A percentile compares a stretch with the other conserved stretches of the same genome.
Evolutionary conservation across 2,329 filamentous ascomycete genomes (phyloP).

Genomic region (Diaporthe longicolla): DNA sequence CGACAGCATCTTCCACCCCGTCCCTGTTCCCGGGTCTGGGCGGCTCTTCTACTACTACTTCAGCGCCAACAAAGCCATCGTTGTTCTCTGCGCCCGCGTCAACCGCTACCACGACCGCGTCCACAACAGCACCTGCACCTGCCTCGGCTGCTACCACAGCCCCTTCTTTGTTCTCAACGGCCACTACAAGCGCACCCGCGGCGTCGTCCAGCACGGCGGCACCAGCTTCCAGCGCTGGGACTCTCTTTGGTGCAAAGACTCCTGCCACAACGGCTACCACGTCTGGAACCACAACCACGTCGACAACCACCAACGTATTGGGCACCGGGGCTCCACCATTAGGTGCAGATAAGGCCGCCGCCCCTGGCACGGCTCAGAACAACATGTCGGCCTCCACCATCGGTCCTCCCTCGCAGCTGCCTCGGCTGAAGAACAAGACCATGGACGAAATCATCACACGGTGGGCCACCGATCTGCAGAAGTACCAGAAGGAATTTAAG

Average conservation of each 20-base stretch:
- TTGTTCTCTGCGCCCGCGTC: conserved; percentile 49
- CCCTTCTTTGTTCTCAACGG: conserved; percentile 28
- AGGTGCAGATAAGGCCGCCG: conserved; percentile 45
- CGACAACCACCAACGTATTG: conserved; percentile 11
- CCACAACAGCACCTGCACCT: conserved; percentile 41
- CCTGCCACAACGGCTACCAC: conserved; percentile 41
- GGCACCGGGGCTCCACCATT: conserved; percentile 27
- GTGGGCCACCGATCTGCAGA: conserved; percentile 94
- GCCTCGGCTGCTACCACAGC: conserved; percentile 31
- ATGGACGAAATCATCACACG: conserved; percentile 99
- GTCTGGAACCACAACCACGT: conserved; percentile 44
- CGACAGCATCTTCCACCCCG: conserved; percentile 43
- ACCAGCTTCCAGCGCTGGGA: conserved; percentile 29
- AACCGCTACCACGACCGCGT: conserved; percentile 43
- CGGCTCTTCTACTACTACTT: conserved; percentile 33
- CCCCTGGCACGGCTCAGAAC: conserved; percentile 43
- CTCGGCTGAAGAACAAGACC: conserved; percentile 95
- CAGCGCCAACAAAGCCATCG: conserved; percentile 45
- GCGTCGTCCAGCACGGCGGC: conserved; percentile 49
- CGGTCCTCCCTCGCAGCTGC: conserved; percentile 86
- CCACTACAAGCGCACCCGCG: conserved; percentile 43
- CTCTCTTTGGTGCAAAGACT: conserved; percentile 42
- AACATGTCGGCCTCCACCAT: conserved; percentile 80
- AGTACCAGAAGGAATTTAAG: conserved; percentile 98
- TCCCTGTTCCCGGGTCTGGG: conserved; percentile 40